Conservation (phyloP, 108 stramenopile species). For the Schizochytrium sp. region DNA sequence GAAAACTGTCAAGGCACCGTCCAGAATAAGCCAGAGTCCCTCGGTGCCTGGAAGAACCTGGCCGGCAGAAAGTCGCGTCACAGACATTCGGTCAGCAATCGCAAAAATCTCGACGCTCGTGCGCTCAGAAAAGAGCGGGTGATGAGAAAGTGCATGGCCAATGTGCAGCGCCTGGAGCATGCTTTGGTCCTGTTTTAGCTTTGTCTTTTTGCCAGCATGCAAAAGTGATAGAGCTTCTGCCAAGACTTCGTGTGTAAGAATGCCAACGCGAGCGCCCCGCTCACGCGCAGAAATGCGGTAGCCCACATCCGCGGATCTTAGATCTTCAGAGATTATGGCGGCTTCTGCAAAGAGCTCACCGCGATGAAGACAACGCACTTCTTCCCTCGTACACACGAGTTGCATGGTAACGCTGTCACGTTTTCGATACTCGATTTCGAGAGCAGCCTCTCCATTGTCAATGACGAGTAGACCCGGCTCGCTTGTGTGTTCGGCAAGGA, state of each 20-base stretch:
- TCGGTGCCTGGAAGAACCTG: neutral
- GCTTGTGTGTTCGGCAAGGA: neutral
- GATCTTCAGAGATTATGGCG: neutral
- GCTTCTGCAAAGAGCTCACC: neutral
- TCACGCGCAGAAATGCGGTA: neutral
- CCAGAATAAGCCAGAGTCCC: neutral
- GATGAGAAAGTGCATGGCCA: neutral
- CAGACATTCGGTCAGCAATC: neutral
- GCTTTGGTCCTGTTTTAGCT: no score
- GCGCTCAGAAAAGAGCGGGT: neutral
- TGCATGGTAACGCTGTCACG: neutral
- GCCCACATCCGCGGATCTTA: neutral
- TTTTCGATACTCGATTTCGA: neutral
- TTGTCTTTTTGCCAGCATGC: no score
- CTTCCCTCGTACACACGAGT: neutral
- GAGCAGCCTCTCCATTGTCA: neutral
- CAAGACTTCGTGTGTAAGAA: neutral
- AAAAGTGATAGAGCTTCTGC: neutral
- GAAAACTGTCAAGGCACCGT: neutral
- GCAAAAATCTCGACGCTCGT: neutral
- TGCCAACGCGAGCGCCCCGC: neutral
- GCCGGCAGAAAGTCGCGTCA: neutral
- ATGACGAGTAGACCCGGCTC: neutral
- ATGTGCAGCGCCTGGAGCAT: neutral
- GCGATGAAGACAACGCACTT: neutral